Evolutionary conservation across 2,329 filamentous ascomycete species (phyloP), one percentile per base, ranked within the genome.

Genomic region (Colletotrichum cereale): DNA sequence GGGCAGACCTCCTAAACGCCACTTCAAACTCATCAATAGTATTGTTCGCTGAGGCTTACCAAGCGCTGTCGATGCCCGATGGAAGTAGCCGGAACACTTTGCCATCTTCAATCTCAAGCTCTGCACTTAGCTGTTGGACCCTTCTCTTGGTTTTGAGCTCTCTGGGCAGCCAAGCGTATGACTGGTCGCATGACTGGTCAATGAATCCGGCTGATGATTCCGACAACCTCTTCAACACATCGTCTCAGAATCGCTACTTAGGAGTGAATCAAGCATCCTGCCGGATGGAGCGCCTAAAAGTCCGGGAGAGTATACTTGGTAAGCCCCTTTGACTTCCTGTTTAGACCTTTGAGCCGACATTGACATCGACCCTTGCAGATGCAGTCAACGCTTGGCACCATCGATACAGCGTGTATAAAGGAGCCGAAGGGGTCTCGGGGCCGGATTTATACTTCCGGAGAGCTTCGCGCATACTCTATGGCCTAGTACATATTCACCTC

Each of bases 121-220:
- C 16, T 11, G 5, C 5, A 8, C 12, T 36, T 18, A 58, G 53
- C 21, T 16, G 29, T 11, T 69, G 66, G 66, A 57, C 66, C 7
- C 10, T 24, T 6, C 64, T 69, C 18, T 29, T 69, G 24, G 36
- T 47, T 18, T 5, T 69, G 5, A 65, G 34, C 36, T 26, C 34
- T 11, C 34, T 69, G 42, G 52, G 61, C 16, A 69, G 66, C 42
- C 61, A 47, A 18, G 60, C 52, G 1, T 34, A 58, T 12, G 66
- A 69, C 12, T 69, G 66, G 52, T 57, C 66, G 14, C 66, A 69
- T 7, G 61, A 69, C n/a, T 55, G 40, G 52, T 38, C 42, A 5
- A 44, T 52, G 52, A n/a, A 57, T 14, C 8, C 24, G 5, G 44
- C 31, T 2, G 47, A 50, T 16, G 6, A 8, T 26, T 14, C 26